Percentiles rank a stretch among this genome's conserved stretches.
Evolutionary conservation across 2,329 filamentous ascomycete genomes (phyloP).

Genomic region (Didymella pomorum): DNA sequence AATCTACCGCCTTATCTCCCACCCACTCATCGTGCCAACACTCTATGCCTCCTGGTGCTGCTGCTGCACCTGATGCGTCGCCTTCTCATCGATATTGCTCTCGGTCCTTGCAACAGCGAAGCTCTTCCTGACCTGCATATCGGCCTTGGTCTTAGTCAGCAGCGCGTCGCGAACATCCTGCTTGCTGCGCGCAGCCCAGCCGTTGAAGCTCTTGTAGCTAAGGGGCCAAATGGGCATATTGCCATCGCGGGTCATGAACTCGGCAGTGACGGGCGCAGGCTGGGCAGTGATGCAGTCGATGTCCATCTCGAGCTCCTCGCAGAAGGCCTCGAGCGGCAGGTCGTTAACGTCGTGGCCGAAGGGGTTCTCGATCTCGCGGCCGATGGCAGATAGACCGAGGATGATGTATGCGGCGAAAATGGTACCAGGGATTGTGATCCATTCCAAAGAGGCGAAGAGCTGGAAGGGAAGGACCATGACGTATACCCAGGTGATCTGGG

Average conservation of each 20-base stretch:
- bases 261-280: conserved; percentile 59
- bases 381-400: conserved; percentile 77
- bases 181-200: conserved; percentile 49
- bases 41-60: conserved; percentile 21
- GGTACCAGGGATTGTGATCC: conserved; percentile 81
- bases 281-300: conserved; percentile 75
- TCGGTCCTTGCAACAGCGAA: conserved; percentile 31
- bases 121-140: conserved; percentile 46
- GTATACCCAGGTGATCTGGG: conserved; percentile 87
- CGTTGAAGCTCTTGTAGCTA: conserved; percentile 51
- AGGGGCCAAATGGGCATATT: conserved; percentile 68
- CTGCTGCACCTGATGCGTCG: conserved; percentile 25
- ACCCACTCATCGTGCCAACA: neutral
- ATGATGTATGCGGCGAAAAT: conserved; percentile 81
- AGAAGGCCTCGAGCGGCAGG: conserved; percentile 69
- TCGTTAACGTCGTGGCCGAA: conserved; percentile 88
- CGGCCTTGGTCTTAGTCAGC: conserved; percentile 52
- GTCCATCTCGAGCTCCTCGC: conserved; percentile 75
- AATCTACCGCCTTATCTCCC: conserved; percentile 10
- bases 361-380: conserved; percentile 84
- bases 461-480: conserved; percentile 84
- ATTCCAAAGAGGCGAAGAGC: conserved; percentile 68
- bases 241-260: conserved; percentile 59
- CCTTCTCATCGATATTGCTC: conserved; percentile 36
- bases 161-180: conserved; percentile 55